phyloP scores from a whole-genome alignment of 257 asterid genomes.

The Rauvolfia tetraphylla region DNA sequence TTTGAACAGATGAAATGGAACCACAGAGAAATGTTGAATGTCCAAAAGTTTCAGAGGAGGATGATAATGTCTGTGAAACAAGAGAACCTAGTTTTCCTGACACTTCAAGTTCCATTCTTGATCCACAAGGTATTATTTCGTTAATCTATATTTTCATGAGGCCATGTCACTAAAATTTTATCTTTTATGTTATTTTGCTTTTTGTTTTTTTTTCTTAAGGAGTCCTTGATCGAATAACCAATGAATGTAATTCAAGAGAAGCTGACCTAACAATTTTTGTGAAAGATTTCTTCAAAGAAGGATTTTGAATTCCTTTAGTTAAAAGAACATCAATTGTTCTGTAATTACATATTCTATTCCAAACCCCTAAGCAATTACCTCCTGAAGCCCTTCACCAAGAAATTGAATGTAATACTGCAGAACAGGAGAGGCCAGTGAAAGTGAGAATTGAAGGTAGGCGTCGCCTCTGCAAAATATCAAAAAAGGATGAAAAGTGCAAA shows the following conservation, averaged over 20 bases:
- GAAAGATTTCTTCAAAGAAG: slow-evolving; percentile 21
- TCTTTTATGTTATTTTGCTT: neutral
- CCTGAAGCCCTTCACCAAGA: slow-evolving; percentile 16
- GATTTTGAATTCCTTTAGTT: slow-evolving; percentile 25
- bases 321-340: slow-evolving; percentile 18
- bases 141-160: neutral
- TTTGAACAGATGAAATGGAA: slow-evolving; percentile 26
- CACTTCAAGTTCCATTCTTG: slow-evolving; percentile 22
- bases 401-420: slow-evolving; percentile 34
- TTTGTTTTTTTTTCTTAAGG: neutral
- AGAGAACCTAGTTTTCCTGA: slow-evolving; percentile 20
- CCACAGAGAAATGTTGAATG: slow-evolving; percentile 20
- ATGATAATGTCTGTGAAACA: slow-evolving; percentile 25
- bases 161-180: neutral
- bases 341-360: neutral
- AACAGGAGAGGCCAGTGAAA: slow-evolving; percentile 45
- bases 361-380: neutral
- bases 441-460: slow-evolving; percentile 78
- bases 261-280: neutral
- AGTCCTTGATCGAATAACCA: neutral
- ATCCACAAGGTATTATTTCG: slow-evolving; percentile 26
- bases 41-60: slow-evolving; percentile 18
- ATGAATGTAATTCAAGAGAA: neutral
- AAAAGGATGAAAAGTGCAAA: slow-evolving; percentile 23
- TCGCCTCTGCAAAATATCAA: slow-evolving; percentile 69